Conservation (phyloP, 345 rosid species). For the Moringa oleifera region DNA sequence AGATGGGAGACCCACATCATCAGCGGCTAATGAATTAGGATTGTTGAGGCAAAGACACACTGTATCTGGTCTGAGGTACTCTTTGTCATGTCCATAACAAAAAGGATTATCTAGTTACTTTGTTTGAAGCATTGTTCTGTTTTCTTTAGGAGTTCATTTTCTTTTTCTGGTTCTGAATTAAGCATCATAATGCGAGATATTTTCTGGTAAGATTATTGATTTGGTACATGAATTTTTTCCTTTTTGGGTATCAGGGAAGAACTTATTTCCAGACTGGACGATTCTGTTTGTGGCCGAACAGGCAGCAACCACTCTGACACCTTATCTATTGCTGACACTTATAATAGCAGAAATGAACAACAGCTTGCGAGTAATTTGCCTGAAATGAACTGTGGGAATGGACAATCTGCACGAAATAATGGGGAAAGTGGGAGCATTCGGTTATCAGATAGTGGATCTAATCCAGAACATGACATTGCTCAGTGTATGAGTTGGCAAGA, state of each 20-base stretch:
- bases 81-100: slow-evolving; percentile 4
- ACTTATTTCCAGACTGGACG: slow-evolving; percentile 71
- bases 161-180: no score
- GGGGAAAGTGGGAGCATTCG: slow-evolving; percentile 30
- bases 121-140: background rate
- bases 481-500: slow-evolving; percentile 35
- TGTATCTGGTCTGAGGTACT: slow-evolving; percentile 89
- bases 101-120: background rate
- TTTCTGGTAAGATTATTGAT: background rate
- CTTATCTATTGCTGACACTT: slow-evolving; percentile 48
- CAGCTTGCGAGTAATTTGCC: slow-evolving; percentile 28
- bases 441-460: slow-evolving; percentile 30
- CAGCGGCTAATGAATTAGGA: slow-evolving; percentile 83
- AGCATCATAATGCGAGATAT: background rate
- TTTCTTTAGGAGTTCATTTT: no score
- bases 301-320: slow-evolving; percentile 57
- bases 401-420: slow-evolving; percentile 26
- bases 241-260: slow-evolving; percentile 54
- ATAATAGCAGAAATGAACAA: slow-evolving; percentile 37
- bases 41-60: slow-evolving; percentile 82
- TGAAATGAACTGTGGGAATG: slow-evolving; percentile 27
- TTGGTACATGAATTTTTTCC: background rate
- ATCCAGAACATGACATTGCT: slow-evolving; percentile 26
- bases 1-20: slow-evolving; percentile 49
- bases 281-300: slow-evolving; percentile 41